These are phyloP conservation scores for Kalanchoe fedtschenkoi DNA, from an alignment of 164 flowering plant species.

Conservation along the genomic window DNA sequence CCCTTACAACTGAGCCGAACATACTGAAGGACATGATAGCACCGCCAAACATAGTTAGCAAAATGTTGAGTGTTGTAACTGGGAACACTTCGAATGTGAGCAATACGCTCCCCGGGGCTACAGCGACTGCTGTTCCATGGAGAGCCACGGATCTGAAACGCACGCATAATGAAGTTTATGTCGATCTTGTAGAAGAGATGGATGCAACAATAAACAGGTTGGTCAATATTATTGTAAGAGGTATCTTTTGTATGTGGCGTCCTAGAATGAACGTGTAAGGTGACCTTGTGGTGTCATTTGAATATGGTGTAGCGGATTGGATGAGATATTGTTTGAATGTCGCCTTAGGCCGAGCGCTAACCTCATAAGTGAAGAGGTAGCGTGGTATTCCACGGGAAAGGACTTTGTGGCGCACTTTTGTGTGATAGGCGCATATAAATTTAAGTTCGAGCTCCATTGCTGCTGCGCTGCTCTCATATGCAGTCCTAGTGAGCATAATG, in stretches of 20 bases:
- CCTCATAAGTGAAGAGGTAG: constrained; percentile 40
- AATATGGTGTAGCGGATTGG: not conserved
- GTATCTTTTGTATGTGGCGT: not conserved
- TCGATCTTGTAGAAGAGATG: constrained; percentile 90
- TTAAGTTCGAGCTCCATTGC: constrained; percentile 19
- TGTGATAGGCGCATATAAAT: constrained; percentile 41
- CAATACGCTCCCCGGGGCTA: constrained; percentile 86
- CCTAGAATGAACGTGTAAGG: not conserved
- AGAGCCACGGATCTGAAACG: constrained; percentile 66
- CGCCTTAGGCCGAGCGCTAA: constrained; percentile 65
- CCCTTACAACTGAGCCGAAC: constrained; percentile 92
- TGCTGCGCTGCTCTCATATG: constrained; percentile 32
- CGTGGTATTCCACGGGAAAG: constrained; percentile 73
- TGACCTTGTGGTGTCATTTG: not conserved
- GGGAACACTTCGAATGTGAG: constrained; percentile 83
- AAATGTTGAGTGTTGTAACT: constrained; percentile 86
- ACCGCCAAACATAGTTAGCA: constrained; percentile 90
- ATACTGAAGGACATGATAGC: constrained; percentile 91
- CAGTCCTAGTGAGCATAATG: constrained; percentile 22
- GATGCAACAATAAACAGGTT: constrained; percentile 89
- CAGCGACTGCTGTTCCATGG: constrained; percentile 91
- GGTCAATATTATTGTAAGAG: not conserved
- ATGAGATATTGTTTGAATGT: not conserved
- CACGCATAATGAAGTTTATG: constrained; percentile 82
- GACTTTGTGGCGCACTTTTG: constrained; percentile 43